Percentiles rank a stretch among this genome's conserved stretches.
These are phyloP conservation scores for Hanseniaspora valbyensis DNA, from an alignment of 805 yeast genomes.

Conservation along the genomic window DNA sequence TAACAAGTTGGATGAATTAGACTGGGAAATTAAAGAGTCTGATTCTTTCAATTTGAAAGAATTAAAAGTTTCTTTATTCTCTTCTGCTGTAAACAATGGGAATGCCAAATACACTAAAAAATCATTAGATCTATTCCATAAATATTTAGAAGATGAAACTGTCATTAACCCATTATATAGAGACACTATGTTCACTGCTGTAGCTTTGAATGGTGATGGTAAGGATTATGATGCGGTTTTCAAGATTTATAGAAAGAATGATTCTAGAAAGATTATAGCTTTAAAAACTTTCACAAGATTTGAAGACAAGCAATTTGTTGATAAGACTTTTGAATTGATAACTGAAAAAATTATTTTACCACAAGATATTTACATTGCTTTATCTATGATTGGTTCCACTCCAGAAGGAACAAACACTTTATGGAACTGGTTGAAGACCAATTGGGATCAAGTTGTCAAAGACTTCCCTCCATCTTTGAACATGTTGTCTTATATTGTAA, in stretches of 20 bases:
- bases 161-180: conserved; percentile 69
- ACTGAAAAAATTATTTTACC: conserved; percentile 50
- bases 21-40: conserved; percentile 48
- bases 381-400: conserved; percentile 59
- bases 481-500: conserved; percentile 67
- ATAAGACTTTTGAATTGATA: conserved; percentile 45
- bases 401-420: conserved; percentile 54
- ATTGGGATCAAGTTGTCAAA: conserved; percentile 61
- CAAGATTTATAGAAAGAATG: conserved; percentile 49
- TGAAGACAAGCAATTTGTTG: conserved; percentile 39
- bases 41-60: conserved; percentile 54
- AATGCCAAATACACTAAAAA: conserved; percentile 38
- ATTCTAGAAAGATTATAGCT: conserved; percentile 43
- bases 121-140: conserved; percentile 40
- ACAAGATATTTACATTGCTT: conserved; percentile 69
- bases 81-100: conserved; percentile 46
- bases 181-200: conserved; percentile 52
- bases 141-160: conserved; percentile 43
- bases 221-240: conserved; percentile 53
- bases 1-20: conserved; percentile 44
- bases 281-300: conserved; percentile 59
- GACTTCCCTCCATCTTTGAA: conserved; percentile 71
- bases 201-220: conserved; percentile 52
- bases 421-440: conserved; percentile 60
- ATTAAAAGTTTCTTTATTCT: conserved; percentile 54